Evolutionary conservation across 805 yeast species (phyloP).

Genomic region (Clavispora vitiphila): DNA sequence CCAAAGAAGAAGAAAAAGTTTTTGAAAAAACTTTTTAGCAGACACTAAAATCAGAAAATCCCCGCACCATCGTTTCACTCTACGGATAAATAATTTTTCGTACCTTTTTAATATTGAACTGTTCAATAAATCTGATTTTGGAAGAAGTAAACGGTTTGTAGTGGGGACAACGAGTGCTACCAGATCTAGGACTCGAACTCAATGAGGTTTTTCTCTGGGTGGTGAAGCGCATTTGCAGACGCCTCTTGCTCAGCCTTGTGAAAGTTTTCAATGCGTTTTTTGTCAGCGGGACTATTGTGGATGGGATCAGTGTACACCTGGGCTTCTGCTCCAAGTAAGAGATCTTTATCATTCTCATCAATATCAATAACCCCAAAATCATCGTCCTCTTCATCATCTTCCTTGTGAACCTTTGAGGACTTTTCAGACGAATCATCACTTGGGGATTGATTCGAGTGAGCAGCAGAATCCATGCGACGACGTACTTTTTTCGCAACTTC

Average conservation of each 20-base stretch:
- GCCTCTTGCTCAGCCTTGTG: slow-evolving; percentile 20
- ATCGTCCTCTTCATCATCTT: slow-evolving; percentile 43
- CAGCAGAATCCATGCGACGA: slow-evolving; percentile 75
- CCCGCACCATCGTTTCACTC: background rate
- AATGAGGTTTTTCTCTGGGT: slow-evolving; percentile 27
- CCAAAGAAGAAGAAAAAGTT: slow-evolving; percentile 34
- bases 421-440: slow-evolving; percentile 16
- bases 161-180: background rate
- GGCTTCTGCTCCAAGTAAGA: slow-evolving; percentile 47
- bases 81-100: background rate
- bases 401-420: slow-evolving; percentile 9
- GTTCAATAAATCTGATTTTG: background rate
- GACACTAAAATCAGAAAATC: slow-evolving; percentile 1
- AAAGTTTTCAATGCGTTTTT: slow-evolving; percentile 16
- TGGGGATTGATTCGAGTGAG: slow-evolving; percentile 26
- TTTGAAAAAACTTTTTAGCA: slow-evolving; percentile 39
- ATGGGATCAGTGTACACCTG: slow-evolving; percentile 31
- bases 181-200: slow-evolving; percentile 36
- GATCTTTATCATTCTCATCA: slow-evolving; percentile 42
- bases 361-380: slow-evolving; percentile 38
- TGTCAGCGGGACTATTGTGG: slow-evolving; percentile 9
- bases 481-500: slow-evolving; percentile 88
- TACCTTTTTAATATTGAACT: background rate
- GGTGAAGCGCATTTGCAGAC: slow-evolving; percentile 5
- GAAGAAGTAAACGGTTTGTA: background rate